These are phyloP conservation scores for Calonectria leucothoes DNA, from an alignment of 2,329 filamentous ascomycete species.

Conservation along the genomic window DNA sequence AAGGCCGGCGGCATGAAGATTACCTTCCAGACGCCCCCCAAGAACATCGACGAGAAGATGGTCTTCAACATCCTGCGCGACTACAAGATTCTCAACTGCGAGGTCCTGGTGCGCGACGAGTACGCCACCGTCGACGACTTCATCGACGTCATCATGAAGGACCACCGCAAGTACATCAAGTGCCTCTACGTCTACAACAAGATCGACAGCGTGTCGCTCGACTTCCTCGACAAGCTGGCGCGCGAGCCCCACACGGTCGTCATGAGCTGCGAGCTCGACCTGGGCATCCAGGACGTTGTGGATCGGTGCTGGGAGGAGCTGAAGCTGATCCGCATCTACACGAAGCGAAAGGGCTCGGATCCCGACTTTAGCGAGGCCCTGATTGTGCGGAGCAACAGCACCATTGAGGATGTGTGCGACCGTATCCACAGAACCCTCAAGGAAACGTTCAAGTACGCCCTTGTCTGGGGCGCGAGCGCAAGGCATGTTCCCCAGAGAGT, in stretches of 20 bases:
- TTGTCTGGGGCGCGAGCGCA: conserved; percentile 98
- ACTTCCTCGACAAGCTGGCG: conserved; percentile 92
- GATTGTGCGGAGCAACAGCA: conserved; percentile 89
- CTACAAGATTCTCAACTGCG: conserved; percentile 98
- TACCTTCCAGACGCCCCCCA: conserved; percentile 90
- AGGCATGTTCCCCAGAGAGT: conserved; percentile 95
- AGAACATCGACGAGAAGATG: conserved; percentile 96
- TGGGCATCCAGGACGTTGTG: conserved; percentile 93
- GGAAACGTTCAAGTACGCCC: conserved; percentile 98
- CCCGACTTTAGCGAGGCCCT: conserved; percentile 91
- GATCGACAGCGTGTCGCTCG: conserved; percentile 93
- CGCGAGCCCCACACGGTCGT: conserved; percentile 94
- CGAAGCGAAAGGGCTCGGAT: conserved; percentile 92
- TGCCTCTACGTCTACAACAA: conserved; percentile 99
- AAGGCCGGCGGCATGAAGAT: conserved; percentile 99
- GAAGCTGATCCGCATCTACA: conserved; percentile 91
- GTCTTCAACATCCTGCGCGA: conserved; percentile 96
- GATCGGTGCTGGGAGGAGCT: conserved; percentile 96
- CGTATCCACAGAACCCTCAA: conserved; percentile 93
- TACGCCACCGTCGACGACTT: conserved; percentile 97
- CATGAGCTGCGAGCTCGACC: conserved; percentile 96
- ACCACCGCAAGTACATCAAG: conserved; percentile 96
- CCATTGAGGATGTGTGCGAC: conserved; percentile 97
- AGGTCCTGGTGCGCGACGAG: conserved; percentile 95
- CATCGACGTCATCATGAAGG: conserved; percentile 99